Percentiles rank a stretch among this genome's conserved stretches.
Conservation (phyloP, 2,329 filamentous ascomycete species). For the Fusarium scirpi region DNA sequence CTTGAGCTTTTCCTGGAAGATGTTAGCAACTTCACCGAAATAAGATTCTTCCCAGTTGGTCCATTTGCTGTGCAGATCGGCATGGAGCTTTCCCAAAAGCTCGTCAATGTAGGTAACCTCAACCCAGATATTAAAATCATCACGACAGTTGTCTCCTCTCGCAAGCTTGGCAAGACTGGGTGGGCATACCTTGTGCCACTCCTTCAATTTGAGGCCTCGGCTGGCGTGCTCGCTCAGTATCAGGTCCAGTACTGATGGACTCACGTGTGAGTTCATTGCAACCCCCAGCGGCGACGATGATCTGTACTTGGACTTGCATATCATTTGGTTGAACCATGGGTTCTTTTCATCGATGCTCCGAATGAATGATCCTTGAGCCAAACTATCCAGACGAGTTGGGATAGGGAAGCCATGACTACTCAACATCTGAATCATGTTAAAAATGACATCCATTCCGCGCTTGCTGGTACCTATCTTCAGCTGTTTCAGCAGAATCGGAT, state of each 20-base stretch:
- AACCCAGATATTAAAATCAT: not conserved
- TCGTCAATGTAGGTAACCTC: not conserved
- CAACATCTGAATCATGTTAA: constrained; percentile 6
- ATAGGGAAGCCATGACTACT: not conserved
- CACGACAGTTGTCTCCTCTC: not conserved
- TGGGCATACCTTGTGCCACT: not conserved
- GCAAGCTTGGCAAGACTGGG: not conserved
- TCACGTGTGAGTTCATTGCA: constrained; percentile 11
- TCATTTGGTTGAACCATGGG: not conserved
- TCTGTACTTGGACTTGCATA: not conserved
- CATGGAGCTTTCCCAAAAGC: not conserved
- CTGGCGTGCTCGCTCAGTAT: constrained; percentile 5
- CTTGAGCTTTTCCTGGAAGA: constrained; percentile 19
- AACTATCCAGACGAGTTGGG: not conserved
- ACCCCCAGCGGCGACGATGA: not conserved
- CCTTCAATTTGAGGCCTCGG: not conserved
- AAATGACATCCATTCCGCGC: not conserved
- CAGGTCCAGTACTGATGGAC: constrained; percentile 10
- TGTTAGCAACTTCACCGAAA: constrained; percentile 12
- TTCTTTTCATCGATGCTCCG: not conserved
- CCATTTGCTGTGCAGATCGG: not conserved
- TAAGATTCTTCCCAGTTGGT: not conserved
- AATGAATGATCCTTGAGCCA: not conserved
- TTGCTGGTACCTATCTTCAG: not conserved
- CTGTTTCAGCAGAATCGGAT: not conserved